Evolutionary conservation across 2,329 filamentous ascomycete genomes (phyloP), one percentile per base, ranked within the genome.

Genomic region (Zarea fungicola): DNA sequence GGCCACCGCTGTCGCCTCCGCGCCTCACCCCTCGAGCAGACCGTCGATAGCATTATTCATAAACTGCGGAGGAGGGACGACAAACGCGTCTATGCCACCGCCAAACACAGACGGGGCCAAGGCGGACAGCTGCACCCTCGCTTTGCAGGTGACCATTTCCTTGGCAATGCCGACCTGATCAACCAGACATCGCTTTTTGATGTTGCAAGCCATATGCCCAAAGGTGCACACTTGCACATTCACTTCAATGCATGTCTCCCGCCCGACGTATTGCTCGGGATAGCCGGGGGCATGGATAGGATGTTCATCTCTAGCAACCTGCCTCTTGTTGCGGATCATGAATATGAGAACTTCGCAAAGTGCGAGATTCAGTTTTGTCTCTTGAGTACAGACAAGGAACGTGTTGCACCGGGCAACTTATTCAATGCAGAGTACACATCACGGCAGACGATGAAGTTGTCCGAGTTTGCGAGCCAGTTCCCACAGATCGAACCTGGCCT

Each of bases 231-330:
- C 60, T 70, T 89, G 21, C 86, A 90, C 62, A 77, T 89, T 21
- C 86, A 90, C 63, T 89, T 87, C 71, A 90, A 89, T 61, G 77
- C 85, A n/a, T 87, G 85, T 52, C 69, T 89, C 5, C 69, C 73
- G 13, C 83, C 85, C 10, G 62, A 70, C 2, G 73, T 81, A 5
- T 69, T 89, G 18, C 70, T 89, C 11, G 65, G 69, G 21, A 70
- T 71, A 55, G 78, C 70, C 55, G 77, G 71, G 69, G 71, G 53
- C 5, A 80, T 83, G 71, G 59, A 75, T 1, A 77, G 76, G 55
- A 88, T 90, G 83, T 87, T 81, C 59, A 83, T 89, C 56, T 80
- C 77, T 50, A 87, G 83, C 65, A 54, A 65, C 36, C 57, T 70
- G 26, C 74, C 76, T 4, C 67, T 87, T 26, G 60, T 68, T 4